Evolutionary conservation across 1,139 yeast species (phyloP), one percentile per base, ranked within the genome.

Genomic region (Yamadazyma kanchanaburiensis): DNA sequence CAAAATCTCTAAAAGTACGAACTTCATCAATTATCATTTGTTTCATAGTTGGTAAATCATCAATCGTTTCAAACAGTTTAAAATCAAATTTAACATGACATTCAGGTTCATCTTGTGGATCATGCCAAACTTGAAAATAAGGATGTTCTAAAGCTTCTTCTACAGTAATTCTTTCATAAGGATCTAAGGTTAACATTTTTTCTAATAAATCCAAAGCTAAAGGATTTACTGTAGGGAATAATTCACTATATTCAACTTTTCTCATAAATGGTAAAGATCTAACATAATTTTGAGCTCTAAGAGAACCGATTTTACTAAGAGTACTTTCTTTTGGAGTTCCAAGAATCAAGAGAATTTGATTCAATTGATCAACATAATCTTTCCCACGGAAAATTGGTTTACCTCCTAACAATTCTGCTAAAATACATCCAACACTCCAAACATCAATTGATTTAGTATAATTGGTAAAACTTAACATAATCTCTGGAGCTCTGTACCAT

Each of bases 401-500:
- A 0, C 96, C 91, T 3, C 96, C 97, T 11, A 91, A 64, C 31
- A 91, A 68, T 53, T 91, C 98, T 0, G 96, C 98, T 36, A 91
- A 64, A 37, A 91, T 89, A 61, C 98, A 91, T 1, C 98, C 98
- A 16, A 89, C 94, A 0, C 96, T 86, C 98, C 98, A 91, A 32
- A 91, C 73, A 55, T 91, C 98, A 38, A 91, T 89, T 15, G 98
- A 96, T 60, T 87, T 88, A 5, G 96, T 84, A 59, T 91, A 91
- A 39, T 88, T 84, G 49, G 91, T 91, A 58, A 86, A 87, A 46
- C 94, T 80, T 34, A 91, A 70, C 91, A 91, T 91, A 56, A 91
- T 87, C 54, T 91, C 98, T 0, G 98, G 98, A 1, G 98, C 98
- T 42, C 98, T 68, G 58, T 91, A 91, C 97, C 98, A 91, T 52